Evolutionary conservation across 257 asterid species (phyloP), one percentile per base, ranked within the genome.

Genomic region (Solanum megistacrolobum): DNA sequence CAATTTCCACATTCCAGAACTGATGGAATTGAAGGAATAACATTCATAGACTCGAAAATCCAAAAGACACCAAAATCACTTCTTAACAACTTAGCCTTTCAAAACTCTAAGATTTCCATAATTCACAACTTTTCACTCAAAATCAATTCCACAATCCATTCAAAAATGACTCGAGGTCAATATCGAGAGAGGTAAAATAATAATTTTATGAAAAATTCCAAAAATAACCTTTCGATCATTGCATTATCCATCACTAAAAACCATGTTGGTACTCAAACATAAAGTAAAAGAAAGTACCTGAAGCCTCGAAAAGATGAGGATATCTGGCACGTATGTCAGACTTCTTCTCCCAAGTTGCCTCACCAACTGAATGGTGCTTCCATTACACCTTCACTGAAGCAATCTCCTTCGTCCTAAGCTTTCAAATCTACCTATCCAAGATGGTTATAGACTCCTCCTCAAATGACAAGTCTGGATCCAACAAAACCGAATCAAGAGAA

Each of bases 1-100:
- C 25, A 20, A 18, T 20, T 55, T 55, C 0, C 65, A 20, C n/a
- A 55, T 0, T 55, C 1, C 2, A 0, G 0, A 55, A 55, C 2
- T 3, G 0, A 55, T 55, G 65, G n/a, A 55, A 55, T 55, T 5
- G n/a, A 20, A 55, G 65, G 10, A 55, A 55, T 55, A 0, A 0
- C 65, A 48, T 55, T 55, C 65, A 18, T 2, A 55, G 65, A 55
- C 65, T 18, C 4, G 9, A 55, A 55, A 55, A 18, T 7, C 1
- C 9, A 20, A 55, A 55, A 20, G n/a, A 18, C 65, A 55, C 11
- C 11, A 55, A 55, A 55, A 55, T 18, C 25, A 55, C 10, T 55
- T 55, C 11, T 55, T 55, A 55, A 55, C 25, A 55, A 55, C 25
- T 7, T 55, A 55, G 5, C 25, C 9, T 55, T 55, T 55, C n/a